phyloP scores from a whole-genome alignment of 768 basidiomycete genomes.

The Symmetrospora coprosmae region DNA sequence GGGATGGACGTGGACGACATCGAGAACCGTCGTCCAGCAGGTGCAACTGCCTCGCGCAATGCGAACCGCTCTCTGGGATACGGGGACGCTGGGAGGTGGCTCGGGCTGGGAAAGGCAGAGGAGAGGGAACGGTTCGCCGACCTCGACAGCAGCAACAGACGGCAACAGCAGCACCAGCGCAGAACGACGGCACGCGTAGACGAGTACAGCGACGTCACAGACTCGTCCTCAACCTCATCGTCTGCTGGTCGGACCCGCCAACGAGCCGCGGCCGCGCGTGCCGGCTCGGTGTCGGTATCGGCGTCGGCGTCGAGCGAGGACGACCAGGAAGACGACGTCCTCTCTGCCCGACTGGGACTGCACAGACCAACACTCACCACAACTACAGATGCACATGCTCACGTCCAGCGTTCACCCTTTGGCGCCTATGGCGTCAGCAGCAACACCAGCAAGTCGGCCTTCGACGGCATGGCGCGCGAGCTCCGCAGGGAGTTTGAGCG shows the following conservation, averaged over 20 bases:
- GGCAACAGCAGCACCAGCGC: background rate
- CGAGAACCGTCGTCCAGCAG: too few species aligned
- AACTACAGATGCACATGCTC: background rate
- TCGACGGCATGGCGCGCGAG: slow-evolving; percentile 25
- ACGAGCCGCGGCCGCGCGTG: too few species aligned
- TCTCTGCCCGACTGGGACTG: background rate
- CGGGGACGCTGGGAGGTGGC: slow-evolving; percentile 2
- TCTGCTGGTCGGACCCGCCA: too few species aligned
- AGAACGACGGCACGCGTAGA: slow-evolving; percentile 1
- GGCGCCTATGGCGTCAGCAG: background rate
- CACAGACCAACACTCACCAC: background rate
- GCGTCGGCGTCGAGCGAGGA: background rate
- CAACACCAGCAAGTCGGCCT: slow-evolving; percentile 11
- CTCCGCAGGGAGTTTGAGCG: slow-evolving; percentile 23
- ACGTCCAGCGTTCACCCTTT: background rate
- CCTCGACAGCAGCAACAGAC: background rate
- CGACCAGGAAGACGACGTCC: slow-evolving; percentile 10
- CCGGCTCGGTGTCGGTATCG: too few species aligned
- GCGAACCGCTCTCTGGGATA: background rate
- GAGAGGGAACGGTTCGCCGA: slow-evolving; percentile 7
- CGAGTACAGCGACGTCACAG: slow-evolving; percentile 11
- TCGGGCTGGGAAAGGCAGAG: slow-evolving; percentile 5
- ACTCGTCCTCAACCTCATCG: too few species aligned
- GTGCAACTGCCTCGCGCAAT: too few species aligned
- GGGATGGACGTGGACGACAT: too few species aligned